phyloP scores from a whole-genome alignment of 2,329 filamentous ascomycete species.

The Cladosporium velox region DNA sequence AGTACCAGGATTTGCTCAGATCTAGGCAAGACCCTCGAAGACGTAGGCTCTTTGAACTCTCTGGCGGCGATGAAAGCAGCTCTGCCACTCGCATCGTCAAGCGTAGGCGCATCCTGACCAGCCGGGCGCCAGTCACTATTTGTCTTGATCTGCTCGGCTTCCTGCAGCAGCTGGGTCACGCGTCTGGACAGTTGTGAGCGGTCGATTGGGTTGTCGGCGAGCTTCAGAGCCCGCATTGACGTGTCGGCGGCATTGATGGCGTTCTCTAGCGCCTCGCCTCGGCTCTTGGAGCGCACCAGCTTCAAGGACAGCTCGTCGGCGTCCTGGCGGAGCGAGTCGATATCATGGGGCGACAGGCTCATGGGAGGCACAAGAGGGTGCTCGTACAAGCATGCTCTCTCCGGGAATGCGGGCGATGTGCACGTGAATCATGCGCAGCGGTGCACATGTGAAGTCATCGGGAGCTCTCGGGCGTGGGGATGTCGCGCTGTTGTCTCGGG shows the following conservation, averaged over 20 bases:
- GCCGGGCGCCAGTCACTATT: constrained; percentile 32
- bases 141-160: constrained; percentile 74
- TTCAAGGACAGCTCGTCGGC: constrained; percentile 27
- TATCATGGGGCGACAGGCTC: constrained; percentile 24
- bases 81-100: constrained; percentile 13
- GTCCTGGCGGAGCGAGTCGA: constrained; percentile 29
- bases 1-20: constrained; percentile 76
- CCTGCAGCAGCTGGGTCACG: constrained; percentile 67
- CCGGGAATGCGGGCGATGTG: neutral
- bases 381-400: constrained; percentile 11
- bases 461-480: neutral
- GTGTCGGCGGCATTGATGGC: constrained; percentile 72
- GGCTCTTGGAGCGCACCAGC: constrained; percentile 28
- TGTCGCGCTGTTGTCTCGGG: neutral
- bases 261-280: constrained; percentile 27
- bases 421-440: neutral
- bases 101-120: neutral
- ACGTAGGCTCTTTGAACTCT: constrained; percentile 52
- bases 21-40: constrained; percentile 65
- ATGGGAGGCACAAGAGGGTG: constrained; percentile 15
- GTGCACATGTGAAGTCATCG: constrained; percentile 9
- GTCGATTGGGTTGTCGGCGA: constrained; percentile 63
- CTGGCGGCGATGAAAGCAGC: constrained; percentile 31
- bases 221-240: constrained; percentile 73
- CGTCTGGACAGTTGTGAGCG: constrained; percentile 66